A percentile compares a stretch with the other conserved stretches of the same genome.
These are phyloP conservation scores for Helianthus annuus DNA, from an alignment of 129 eudicot genomes.

Conservation along the genomic window HanXRQr2.0-SUNRISE NC_035443.2:15536353-15536852, in stretches of 20 bases:
- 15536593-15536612: not conserved
- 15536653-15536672: not conserved
- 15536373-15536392: not conserved
- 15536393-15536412: not conserved
- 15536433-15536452: not conserved
- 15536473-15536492: not conserved
- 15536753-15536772: slow-evolving; percentile 79
- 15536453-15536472: not conserved
- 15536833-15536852: not conserved
- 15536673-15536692: slow-evolving; percentile 88
- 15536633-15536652: slow-evolving; percentile 2
- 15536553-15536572: not conserved
- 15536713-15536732: slow-evolving; percentile 95
- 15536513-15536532: not conserved
- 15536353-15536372: too few species aligned
- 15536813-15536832: slow-evolving; percentile 13
- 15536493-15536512: not conserved
- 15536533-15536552: not conserved
- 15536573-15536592: slow-evolving; percentile 1
- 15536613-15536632: not conserved
- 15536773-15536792: slow-evolving; percentile 95
- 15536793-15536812: slow-evolving; percentile 35
- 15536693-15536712: slow-evolving; percentile 89
- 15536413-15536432: not conserved
- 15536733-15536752: slow-evolving; percentile 85